Percentiles rank a stretch among this genome's conserved stretches.
phyloP scores from a whole-genome alignment of 2,329 filamentous ascomycete genomes.

The Alternaria sp. region DNA sequence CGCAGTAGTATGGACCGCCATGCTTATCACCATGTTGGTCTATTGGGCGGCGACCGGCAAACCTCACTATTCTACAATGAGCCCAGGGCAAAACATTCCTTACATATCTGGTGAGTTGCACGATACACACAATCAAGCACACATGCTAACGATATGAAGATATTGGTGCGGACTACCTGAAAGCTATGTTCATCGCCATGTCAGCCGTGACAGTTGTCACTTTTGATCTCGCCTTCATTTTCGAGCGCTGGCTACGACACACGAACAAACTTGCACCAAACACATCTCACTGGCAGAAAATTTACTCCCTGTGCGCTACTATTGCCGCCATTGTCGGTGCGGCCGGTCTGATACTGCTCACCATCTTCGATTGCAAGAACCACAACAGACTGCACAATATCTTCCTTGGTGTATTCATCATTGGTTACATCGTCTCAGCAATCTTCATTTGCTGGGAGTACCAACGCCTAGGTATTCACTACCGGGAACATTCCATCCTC shows the following conservation, averaged over 20 bases:
- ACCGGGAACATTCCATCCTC: conserved; percentile 78
- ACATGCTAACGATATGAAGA: conserved; percentile 52
- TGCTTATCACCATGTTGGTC: conserved; percentile 74
- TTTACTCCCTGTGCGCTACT: conserved; percentile 69
- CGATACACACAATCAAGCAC: too few species aligned
- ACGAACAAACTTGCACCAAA: conserved; percentile 81
- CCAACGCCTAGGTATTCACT: conserved; percentile 81
- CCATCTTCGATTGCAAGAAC: conserved; percentile 82
- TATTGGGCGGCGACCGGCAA: conserved; percentile 70
- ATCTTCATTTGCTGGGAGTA: conserved; percentile 93
- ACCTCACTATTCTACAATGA: conserved; percentile 70
- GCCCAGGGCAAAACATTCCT: conserved; percentile 66
- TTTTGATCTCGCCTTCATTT: conserved; percentile 80
- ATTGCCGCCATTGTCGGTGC: conserved; percentile 78
- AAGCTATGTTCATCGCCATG: conserved; percentile 81
- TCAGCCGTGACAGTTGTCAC: conserved; percentile 76
- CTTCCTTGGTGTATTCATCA: conserved; percentile 85
- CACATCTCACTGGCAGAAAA: conserved; percentile 68
- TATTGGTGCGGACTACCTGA: conserved; percentile 68
- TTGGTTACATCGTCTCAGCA: conserved; percentile 83
- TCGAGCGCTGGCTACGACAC: conserved; percentile 88
- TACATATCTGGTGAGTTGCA: conserved; percentile 71
- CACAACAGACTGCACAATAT: conserved; percentile 74
- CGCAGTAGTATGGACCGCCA: conserved; percentile 62
- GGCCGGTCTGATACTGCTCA: conserved; percentile 80